phyloP scores from a whole-genome alignment of 2,329 filamentous ascomycete species.

The Epichloe sylvatica region DNA sequence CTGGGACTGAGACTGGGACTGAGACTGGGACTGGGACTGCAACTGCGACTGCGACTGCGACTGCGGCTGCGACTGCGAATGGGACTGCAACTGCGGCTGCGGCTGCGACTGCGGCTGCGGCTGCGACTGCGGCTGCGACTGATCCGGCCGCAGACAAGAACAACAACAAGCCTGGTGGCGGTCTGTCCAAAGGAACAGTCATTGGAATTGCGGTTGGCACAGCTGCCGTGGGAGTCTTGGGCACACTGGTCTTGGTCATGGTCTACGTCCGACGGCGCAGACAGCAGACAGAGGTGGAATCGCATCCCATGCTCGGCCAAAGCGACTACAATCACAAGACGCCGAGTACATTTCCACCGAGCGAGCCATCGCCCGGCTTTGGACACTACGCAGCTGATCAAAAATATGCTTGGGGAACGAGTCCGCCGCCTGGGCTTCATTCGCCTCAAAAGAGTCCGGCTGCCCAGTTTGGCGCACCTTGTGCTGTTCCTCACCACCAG shows the following conservation, averaged over 20 bases:
- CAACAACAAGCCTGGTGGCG: neutral
- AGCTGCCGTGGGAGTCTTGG: slow-evolving; percentile 15
- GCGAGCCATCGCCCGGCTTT: slow-evolving; percentile 11
- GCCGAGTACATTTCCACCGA: slow-evolving; percentile 10
- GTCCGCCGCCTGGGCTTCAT: neutral
- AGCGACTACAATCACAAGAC: slow-evolving; percentile 8
- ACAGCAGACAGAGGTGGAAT: slow-evolving; percentile 15
- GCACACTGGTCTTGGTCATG: slow-evolving; percentile 13
- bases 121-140: neutral
- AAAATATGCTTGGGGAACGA: slow-evolving; percentile 7
- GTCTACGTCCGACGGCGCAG: slow-evolving; percentile 16
- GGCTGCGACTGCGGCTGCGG: no score
- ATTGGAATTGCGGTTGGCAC: slow-evolving; percentile 28
- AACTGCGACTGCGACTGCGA: neutral
- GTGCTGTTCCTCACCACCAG: neutral
- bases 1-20: no score
- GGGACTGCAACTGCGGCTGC: neutral
- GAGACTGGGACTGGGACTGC: no score
- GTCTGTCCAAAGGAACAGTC: slow-evolving; percentile 23
- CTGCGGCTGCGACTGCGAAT: neutral
- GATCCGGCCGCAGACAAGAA: neutral
- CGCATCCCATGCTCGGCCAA: slow-evolving; percentile 17
- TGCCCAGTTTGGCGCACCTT: neutral
- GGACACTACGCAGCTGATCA: slow-evolving; percentile 3
- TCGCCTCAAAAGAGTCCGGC: neutral